phyloP scores from a whole-genome alignment of 495 filamentous ascomycete genomes.

The Physcia stellaris region DNA sequence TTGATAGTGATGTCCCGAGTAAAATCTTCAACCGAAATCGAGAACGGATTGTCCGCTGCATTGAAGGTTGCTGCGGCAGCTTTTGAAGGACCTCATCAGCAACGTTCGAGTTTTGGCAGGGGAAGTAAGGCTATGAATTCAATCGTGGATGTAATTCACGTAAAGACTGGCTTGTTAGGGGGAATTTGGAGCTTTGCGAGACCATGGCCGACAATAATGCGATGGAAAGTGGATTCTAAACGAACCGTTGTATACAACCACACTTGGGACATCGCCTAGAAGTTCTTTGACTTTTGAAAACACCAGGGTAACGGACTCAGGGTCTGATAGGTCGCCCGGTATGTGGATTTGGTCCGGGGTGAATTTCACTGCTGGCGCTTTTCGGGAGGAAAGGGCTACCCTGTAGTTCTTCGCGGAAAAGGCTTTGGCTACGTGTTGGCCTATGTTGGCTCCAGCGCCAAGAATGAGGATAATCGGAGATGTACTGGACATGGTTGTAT shows the following conservation, averaged over 20 bases:
- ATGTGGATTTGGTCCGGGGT: conserved; percentile 24
- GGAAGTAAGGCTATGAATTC: background rate
- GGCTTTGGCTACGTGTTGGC: conserved; percentile 18
- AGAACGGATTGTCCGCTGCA: conserved; percentile 20
- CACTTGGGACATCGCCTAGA: conserved; percentile 29
- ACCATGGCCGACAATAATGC: too few relatives aligned
- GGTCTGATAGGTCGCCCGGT: conserved; percentile 26
- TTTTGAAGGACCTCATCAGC: conserved; percentile 9
- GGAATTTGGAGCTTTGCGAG: conserved; percentile 4
- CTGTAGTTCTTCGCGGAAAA: conserved; percentile 35
- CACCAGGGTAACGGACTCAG: conserved; percentile 19
- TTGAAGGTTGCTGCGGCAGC: conserved; percentile 12
- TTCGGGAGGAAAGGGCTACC: conserved; percentile 26
- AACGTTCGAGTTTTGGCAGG: background rate
- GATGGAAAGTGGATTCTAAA: too few relatives aligned
- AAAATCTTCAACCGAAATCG: conserved; percentile 23
- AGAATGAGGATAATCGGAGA: conserved; percentile 30
- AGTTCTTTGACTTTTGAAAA: conserved; percentile 26
- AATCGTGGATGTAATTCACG: background rate
- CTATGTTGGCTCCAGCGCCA: conserved; percentile 30
- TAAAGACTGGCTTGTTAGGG: background rate
- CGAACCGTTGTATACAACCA: conserved; percentile 41
- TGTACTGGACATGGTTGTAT: too few relatives aligned
- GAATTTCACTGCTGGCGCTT: too few relatives aligned
- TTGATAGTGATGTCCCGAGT: conserved; percentile 28